phyloP scores from a whole-genome alignment of 192 early-diverging fungal genomes.

The Dimargaris xerosporica region DNA sequence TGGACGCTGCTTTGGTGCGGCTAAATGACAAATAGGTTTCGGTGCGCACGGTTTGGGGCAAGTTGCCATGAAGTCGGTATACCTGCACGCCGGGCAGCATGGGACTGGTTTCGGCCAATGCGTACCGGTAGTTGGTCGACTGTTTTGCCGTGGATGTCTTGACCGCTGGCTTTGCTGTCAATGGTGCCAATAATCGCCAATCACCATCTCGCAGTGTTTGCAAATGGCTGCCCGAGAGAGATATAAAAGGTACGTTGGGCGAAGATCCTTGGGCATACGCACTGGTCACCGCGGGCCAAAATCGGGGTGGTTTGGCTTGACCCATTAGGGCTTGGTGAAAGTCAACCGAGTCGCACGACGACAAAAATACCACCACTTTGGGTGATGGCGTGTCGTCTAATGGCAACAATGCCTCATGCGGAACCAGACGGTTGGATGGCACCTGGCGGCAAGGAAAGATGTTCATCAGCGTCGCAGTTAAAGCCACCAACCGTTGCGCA shows the following conservation, averaged over 20 bases:
- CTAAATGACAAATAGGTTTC: constrained; percentile 61
- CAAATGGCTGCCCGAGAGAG: too few relatives aligned
- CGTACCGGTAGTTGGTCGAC: constrained; percentile 5
- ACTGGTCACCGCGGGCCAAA: constrained; percentile 10
- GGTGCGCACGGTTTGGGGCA: constrained; percentile 65
- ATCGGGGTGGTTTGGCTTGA: neutral
- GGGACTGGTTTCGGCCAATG: constrained; percentile 28
- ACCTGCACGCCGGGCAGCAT: constrained; percentile 53
- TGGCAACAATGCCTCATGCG: too few relatives aligned
- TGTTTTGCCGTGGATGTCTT: too few relatives aligned
- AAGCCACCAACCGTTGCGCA: constrained; percentile 79
- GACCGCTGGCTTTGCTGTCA: too few relatives aligned
- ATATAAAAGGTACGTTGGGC: neutral
- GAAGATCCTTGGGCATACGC: neutral
- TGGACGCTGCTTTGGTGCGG: constrained; percentile 31
- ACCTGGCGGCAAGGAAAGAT: constrained; percentile 15
- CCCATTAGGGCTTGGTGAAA: constrained; percentile 65
- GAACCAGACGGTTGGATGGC: too few relatives aligned
- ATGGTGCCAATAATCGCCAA: too few relatives aligned
- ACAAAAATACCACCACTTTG: constrained; percentile 90
- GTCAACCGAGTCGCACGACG: constrained; percentile 87
- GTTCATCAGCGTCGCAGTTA: constrained; percentile 58
- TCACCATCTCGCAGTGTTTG: too few relatives aligned
- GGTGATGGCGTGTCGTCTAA: constrained; percentile 4
- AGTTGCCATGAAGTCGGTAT: constrained; percentile 79